These are phyloP conservation scores for Phaeosphaeria sp. DNA, from an alignment of 2,329 filamentous ascomycete genomes.

Conservation along the genomic window DNA sequence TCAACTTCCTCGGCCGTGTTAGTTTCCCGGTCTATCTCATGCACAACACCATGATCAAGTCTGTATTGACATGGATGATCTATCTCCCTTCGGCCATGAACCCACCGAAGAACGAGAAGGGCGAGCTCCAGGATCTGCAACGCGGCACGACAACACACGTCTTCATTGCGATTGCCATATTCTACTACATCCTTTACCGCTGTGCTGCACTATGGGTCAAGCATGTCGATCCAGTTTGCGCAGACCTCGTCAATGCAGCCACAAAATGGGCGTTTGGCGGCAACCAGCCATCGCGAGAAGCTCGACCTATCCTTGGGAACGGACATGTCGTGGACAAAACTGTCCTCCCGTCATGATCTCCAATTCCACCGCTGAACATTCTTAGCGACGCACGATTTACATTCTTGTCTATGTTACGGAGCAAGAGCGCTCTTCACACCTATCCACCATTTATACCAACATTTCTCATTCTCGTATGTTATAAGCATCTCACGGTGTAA, in stretches of 20 bases:
- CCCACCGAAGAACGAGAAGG: constrained; percentile 43
- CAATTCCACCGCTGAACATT: background rate
- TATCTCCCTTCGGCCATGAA: constrained; percentile 52
- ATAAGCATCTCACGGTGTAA: background rate
- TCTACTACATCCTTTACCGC: constrained; percentile 46
- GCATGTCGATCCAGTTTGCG: constrained; percentile 45
- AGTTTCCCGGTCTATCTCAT: constrained; percentile 70
- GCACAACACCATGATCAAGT: constrained; percentile 67
- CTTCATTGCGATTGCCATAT: constrained; percentile 41
- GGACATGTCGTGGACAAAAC: constrained; percentile 20
- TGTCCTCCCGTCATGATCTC: constrained; percentile 30
- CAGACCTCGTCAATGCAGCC: constrained; percentile 36
- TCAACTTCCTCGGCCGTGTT: constrained; percentile 69
- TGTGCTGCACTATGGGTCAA: constrained; percentile 41
- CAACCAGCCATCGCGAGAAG: constrained; percentile 16
- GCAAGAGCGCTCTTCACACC: constrained; percentile 5
- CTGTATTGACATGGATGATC: constrained; percentile 66
- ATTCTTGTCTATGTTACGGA: constrained; percentile 10
- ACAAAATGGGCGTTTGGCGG: constrained; percentile 44
- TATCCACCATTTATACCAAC: constrained; percentile 4
- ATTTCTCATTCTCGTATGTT: constrained; percentile 3
- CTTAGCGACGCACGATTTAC: constrained; percentile 3
- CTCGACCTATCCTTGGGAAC: constrained; percentile 28
- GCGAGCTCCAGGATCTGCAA: constrained; percentile 43
- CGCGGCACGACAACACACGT: constrained; percentile 41